Base-by-base conservation (phyloP, 768 basidiomycete species). In the Boletales sp. region DNA sequence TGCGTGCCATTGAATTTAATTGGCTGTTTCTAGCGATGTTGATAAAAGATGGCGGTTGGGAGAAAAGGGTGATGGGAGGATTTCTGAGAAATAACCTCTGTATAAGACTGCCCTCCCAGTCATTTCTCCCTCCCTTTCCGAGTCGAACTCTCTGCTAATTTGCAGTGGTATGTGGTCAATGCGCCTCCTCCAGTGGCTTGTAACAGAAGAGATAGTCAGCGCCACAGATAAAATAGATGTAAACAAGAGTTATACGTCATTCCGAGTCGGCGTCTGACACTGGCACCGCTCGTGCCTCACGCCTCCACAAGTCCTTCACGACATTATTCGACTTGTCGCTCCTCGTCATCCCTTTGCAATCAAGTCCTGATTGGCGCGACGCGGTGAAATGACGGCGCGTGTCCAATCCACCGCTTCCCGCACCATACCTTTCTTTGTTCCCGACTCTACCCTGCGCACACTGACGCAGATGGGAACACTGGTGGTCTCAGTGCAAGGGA, bases 1-100 rank as follows among this genome's bases (percentile, higher is more conserved):
- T 87, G 54, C 85, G 85, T 57, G 85, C 85, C 85, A 86, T 87
- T 74, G 70, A 47, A 53, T 54, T 43, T 40, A 46, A 48, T 33
- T 38, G 38, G 18, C n/a, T 36, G 44, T 49, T 34, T 39, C 6
- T 39, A 37, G 14, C 9, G 48, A 25, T 17, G n/a, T 48, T 35
- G 42, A 36, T 41, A 19, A 25, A 41, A 57, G 54, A 62, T 63
- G 56, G 18, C 58, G 47, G 53, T 55, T 50, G 39, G 34, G 56
- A 45, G 32, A 51, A 54, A 54, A 57, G 59, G 54, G 35, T 0
- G 56, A 35, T 44, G 48, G 56, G 50, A 18, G 18, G 41, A 25
- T 51, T 42, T 36, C 25, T 4, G 28, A 44, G 48, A 31, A 17
- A 30, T 38, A 10, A 32, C 38, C 19, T 35, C 37, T 55, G 67